Evolutionary conservation across 441 rosid genomes (phyloP), one percentile per base, ranked within the genome.

Genomic region (Gossypium lobatum): DNA sequence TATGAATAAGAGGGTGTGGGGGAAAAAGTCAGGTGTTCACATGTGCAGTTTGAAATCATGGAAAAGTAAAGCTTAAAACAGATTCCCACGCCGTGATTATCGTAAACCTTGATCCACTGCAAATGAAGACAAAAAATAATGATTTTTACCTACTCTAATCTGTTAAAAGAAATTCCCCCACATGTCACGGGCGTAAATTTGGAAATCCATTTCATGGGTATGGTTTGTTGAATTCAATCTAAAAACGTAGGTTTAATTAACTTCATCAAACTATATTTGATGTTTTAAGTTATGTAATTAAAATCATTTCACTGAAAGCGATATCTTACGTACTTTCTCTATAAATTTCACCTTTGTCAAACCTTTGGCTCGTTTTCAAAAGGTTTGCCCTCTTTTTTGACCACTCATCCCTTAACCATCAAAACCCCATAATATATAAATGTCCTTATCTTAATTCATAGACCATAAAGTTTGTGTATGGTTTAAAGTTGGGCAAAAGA

Each of bases 331-430:
- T 65, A 50, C 75, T 72, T 59, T 57, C 14, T 70, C 11, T 39
- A 39, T 7, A 39, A 8, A 8, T 39, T 23, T 25, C 1, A 6
- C 11, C 46, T 76, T 65, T 77, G 64, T 81, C 85, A 80, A 79
- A 83, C 52, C 13, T 52, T 16, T 26, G 17, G 31, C n/a, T 72
- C 16, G 8, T 26, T 64, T 75, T 77, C 71, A 72, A 75, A 71
- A 66, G 48, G 61, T 28, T 76, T 73, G 89, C 85, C 81, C 75
- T 78, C 82, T 84, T 87, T 84, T 59, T 86, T 85, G 89, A 87
- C 91, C 64, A 59, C 6, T 8, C 20, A 50, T 20, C 28, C 48
- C 65, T 1, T 6, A 1, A 8, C 6, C 25, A 28, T n/a, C 52
- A 64, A 63, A 72, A 0, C 68, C 74, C 71, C 62, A 23, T 26